phyloP scores from a whole-genome alignment of 306 rosid species.

The Cicer cuneatum region DNA sequence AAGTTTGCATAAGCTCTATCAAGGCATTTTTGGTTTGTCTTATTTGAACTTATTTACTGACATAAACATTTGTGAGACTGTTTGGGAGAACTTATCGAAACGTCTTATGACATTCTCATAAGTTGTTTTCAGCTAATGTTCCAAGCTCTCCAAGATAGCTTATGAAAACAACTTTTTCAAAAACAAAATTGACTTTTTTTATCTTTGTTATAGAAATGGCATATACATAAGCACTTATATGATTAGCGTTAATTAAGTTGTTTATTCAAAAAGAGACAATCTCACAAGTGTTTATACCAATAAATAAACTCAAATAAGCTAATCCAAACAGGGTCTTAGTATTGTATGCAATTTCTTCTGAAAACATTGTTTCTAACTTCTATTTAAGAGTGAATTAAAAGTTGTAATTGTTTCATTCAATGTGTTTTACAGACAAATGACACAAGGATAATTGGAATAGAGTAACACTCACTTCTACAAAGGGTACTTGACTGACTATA shows the following conservation, averaged over 20 bases:
- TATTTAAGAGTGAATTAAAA: conserved; percentile 12
- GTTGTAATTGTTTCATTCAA: conserved; percentile 18
- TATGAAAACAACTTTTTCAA: too few relatives aligned
- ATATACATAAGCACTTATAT: not conserved
- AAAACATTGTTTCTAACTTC: not conserved
- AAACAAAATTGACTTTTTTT: too few relatives aligned
- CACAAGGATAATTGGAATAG: conserved; percentile 12
- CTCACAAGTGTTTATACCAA: too few relatives aligned
- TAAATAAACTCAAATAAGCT: too few relatives aligned
- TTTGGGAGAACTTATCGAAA: too few relatives aligned
- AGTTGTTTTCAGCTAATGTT: not conserved
- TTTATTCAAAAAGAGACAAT: too few relatives aligned
- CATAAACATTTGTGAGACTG: not conserved
- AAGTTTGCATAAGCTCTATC: too few relatives aligned
- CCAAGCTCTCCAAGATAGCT: too few relatives aligned
- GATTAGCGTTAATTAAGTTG: too few relatives aligned
- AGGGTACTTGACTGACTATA: conserved; percentile 27
- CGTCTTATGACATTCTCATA: not conserved
- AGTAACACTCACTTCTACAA: conserved; percentile 11
- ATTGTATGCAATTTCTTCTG: not conserved
- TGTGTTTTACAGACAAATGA: conserved; percentile 55
- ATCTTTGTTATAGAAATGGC: not conserved
- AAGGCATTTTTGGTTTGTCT: too few relatives aligned
- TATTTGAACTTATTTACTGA: not conserved
- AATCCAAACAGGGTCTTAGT: not conserved